Conservation (phyloP, 2,329 filamentous ascomycete species). For the Aspergillus aculeatus region DNA sequence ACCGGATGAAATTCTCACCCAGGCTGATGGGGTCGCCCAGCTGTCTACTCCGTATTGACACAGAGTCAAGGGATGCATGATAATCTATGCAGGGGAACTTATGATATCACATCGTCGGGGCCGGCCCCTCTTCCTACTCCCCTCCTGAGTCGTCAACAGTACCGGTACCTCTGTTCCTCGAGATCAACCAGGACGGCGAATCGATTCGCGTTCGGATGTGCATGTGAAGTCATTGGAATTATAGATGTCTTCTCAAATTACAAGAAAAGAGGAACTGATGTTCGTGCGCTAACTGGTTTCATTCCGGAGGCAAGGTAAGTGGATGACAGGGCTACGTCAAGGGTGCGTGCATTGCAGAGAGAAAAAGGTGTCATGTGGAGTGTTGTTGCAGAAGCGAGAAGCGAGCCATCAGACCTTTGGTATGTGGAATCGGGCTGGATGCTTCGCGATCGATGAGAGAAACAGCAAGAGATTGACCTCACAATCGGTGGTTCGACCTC, state of each 20-base stretch:
- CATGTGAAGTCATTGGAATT: neutral
- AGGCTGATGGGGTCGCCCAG: neutral
- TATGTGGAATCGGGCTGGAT: neutral
- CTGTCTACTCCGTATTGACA: conserved; percentile 5
- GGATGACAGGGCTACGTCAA: conserved; percentile 1
- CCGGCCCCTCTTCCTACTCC: neutral
- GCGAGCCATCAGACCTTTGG: neutral
- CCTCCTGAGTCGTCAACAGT: neutral
- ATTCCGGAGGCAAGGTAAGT: neutral
- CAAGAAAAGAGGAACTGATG: neutral
- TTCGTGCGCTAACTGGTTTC: neutral
- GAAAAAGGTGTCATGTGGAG: conserved; percentile 1
- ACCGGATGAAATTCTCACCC: neutral
- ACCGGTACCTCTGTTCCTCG: neutral
- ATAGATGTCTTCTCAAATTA: neutral
- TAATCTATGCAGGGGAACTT: conserved; percentile 17
- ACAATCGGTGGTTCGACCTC: neutral
- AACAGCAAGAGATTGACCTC: neutral
- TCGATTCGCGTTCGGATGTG: neutral
- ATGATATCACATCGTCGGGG: conserved; percentile 13
- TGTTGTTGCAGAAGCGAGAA: neutral
- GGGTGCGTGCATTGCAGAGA: neutral
- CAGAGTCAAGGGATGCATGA: conserved; percentile 15
- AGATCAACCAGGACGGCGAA: neutral
- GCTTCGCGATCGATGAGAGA: neutral